phyloP scores from a whole-genome alignment of 2,329 filamentous ascomycete species.

The Septoria petroselini region DNA sequence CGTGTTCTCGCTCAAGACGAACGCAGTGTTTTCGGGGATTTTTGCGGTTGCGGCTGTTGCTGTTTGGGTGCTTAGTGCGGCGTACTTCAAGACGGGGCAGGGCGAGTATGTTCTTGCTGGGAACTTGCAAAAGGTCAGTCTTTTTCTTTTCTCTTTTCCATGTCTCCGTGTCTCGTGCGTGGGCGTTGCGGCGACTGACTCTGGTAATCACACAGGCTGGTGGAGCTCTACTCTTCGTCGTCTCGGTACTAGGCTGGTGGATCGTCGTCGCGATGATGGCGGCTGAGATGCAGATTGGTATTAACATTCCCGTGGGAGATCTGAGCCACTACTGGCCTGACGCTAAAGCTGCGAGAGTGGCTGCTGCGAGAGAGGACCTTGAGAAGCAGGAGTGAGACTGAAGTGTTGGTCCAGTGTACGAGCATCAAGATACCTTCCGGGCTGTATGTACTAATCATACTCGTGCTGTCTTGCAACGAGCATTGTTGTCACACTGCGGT shows the following conservation, averaged over 20 bases:
- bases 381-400: slow-evolving; percentile 28
- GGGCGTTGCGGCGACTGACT: too few relatives aligned
- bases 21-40: slow-evolving; percentile 50
- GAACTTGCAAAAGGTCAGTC: slow-evolving; percentile 47
- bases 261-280: slow-evolving; percentile 55
- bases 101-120: slow-evolving; percentile 45
- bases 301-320: slow-evolving; percentile 51
- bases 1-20: slow-evolving; percentile 52
- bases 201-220: slow-evolving; percentile 39
- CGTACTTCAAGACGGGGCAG: slow-evolving; percentile 50
- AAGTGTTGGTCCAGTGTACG: too few relatives aligned
- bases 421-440: too few relatives aligned
- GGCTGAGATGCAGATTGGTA: slow-evolving; percentile 50
- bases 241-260: slow-evolving; percentile 52
- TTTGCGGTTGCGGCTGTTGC: slow-evolving; percentile 49
- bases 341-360: slow-evolving; percentile 18
- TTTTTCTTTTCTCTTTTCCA: background rate
- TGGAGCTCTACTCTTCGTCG: slow-evolving; percentile 45
- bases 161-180: too few relatives aligned
- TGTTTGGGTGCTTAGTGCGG: slow-evolving; percentile 47
- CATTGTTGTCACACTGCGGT: too few relatives aligned
- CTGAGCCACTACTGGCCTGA: slow-evolving; percentile 50
- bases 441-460: too few relatives aligned
- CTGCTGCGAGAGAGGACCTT: slow-evolving; percentile 13
- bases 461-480: too few relatives aligned